These are phyloP conservation scores for Dryas octopetala DNA, from an alignment of 306 rosid species.

Conservation along the genomic window DNA sequence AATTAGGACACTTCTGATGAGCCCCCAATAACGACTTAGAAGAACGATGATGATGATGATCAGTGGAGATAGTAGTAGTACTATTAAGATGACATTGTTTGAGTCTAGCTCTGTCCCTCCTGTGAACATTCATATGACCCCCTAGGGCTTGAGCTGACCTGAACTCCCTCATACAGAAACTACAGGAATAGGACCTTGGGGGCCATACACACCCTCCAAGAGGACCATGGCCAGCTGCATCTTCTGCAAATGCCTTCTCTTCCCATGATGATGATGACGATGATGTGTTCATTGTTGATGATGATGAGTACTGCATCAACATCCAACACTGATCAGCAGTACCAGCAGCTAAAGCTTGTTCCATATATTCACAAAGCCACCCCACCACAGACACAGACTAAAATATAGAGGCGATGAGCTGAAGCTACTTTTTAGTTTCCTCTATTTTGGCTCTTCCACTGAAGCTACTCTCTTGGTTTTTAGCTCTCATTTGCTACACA, in stretches of 20 bases:
- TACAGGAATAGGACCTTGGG: constrained; percentile 79
- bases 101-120: constrained; percentile 85
- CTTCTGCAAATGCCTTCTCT: constrained; percentile 88
- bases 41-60: not conserved
- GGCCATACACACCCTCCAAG: constrained; percentile 81
- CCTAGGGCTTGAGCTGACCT: constrained; percentile 98
- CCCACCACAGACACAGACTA: not conserved
- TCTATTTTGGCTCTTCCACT: constrained; percentile 41
- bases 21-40: no score
- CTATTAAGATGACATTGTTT: constrained; percentile 40
- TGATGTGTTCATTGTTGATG: constrained; percentile 28
- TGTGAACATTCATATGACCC: constrained; percentile 95
- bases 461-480: constrained; percentile 41
- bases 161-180: constrained; percentile 78
- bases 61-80: not conserved
- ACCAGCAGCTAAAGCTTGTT: not conserved
- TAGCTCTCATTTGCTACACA: constrained; percentile 24
- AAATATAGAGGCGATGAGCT: constrained; percentile 9
- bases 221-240: constrained; percentile 39
- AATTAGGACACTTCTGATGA: not conserved
- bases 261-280: constrained; percentile 51
- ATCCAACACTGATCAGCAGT: constrained; percentile 21
- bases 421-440: not conserved
- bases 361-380: not conserved
- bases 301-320: constrained; percentile 4